Conservation (phyloP, 768 basidiomycete species). For the Lactarius trivialis region DNA sequence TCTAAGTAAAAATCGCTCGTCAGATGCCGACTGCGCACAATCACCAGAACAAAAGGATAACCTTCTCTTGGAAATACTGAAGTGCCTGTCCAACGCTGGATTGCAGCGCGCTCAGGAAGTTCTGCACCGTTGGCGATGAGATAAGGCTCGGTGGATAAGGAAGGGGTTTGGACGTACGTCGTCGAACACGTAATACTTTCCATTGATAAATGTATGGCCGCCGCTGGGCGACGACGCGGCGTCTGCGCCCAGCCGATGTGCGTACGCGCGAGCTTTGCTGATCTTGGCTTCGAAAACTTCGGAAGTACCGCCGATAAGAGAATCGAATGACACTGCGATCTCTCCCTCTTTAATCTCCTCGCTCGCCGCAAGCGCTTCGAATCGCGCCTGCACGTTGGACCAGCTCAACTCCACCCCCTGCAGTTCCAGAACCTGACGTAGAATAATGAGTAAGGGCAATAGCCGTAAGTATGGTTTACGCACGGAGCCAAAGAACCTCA, state of each 20-base stretch:
- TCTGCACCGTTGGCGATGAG: slow-evolving; percentile 35
- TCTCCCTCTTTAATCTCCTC: neutral
- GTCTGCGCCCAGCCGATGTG: slow-evolving; percentile 31
- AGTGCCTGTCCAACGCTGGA: slow-evolving; percentile 51
- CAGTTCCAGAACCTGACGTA: neutral
- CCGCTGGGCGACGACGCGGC: slow-evolving; percentile 16
- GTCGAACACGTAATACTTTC: slow-evolving; percentile 28
- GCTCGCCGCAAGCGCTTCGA: neutral
- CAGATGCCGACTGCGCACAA: neutral
- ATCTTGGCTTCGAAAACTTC: slow-evolving; percentile 19
- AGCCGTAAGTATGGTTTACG: neutral
- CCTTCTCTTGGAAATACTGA: slow-evolving; percentile 68
- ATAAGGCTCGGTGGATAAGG: neutral
- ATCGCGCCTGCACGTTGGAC: slow-evolving; percentile 5
- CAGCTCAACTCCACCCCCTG: slow-evolving; percentile 3
- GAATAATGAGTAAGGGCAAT: neutral
- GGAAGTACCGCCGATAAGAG: neutral
- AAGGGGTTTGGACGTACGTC: slow-evolving; percentile 9
- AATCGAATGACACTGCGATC: slow-evolving; percentile 4
- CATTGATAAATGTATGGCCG: slow-evolving; percentile 43
- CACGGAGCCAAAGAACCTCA: slow-evolving; percentile 10
- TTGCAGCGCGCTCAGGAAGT: slow-evolving; percentile 60
- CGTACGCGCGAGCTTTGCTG: slow-evolving; percentile 29
- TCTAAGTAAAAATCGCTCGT: slow-evolving; percentile 27
- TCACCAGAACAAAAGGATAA: neutral